Conservation (phyloP, 2,329 filamentous ascomycete genomes). For the Nannizzia gypsea region DNA sequence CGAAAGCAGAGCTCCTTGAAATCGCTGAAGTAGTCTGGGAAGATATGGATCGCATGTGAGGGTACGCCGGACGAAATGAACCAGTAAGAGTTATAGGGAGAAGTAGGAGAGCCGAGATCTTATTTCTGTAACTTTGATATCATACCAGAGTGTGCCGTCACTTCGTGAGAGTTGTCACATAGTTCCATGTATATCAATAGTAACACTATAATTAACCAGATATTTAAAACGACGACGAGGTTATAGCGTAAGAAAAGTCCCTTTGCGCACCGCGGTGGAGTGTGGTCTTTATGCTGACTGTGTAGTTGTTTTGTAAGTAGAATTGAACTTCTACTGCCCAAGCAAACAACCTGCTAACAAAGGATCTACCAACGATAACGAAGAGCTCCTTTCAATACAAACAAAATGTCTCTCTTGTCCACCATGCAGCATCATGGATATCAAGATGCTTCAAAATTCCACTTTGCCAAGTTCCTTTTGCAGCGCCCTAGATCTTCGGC, state of each 20-base stretch:
- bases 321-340: no score
- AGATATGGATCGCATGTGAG: no score
- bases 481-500: not conserved
- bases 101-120: no score
- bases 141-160: not conserved
- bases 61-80: no score
- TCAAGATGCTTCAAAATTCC: not conserved
- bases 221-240: not conserved
- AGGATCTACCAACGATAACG: no score
- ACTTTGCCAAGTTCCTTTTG: no score
- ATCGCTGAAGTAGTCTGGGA: no score
- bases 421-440: not conserved
- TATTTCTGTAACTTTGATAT: no score
- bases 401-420: not conserved
- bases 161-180: not conserved
- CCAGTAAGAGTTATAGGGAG: no score
- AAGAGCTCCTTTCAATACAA: not conserved
- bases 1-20: no score
- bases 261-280: not conserved
- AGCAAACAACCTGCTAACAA: no score
- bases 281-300: not conserved
- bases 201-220: not conserved
- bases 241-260: not conserved
- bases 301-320: not conserved
- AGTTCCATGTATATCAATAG: not conserved